phyloP scores from a whole-genome alignment of 2,329 filamentous ascomycete genomes.

The Exophiala dermatitidis region DNA sequence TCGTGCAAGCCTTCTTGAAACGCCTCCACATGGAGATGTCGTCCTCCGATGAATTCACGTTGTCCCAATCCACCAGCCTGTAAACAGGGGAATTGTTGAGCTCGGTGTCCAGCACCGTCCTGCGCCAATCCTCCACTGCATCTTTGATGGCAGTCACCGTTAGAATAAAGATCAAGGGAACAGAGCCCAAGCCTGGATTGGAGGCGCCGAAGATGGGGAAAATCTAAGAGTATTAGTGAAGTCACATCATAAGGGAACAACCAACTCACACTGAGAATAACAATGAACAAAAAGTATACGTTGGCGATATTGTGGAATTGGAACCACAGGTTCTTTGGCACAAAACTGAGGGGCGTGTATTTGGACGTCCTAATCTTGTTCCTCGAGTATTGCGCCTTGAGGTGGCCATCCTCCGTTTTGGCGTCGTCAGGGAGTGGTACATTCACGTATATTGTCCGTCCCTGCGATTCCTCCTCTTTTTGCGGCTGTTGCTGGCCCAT shows the following conservation, averaged over 20 bases:
- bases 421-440: conserved; percentile 65
- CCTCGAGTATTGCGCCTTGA: conserved; percentile 62
- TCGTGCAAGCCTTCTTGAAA: conserved; percentile 80
- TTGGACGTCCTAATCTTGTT: conserved; percentile 99
- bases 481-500: conserved; percentile 26
- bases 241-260: conserved; percentile 1
- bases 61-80: conserved; percentile 77
- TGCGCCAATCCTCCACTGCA: conserved; percentile 87
- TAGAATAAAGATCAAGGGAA: conserved; percentile 89
- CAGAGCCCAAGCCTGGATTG: conserved; percentile 82
- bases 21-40: conserved; percentile 77
- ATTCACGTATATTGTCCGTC: conserved; percentile 75
- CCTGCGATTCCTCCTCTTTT: conserved; percentile 33
- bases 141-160: conserved; percentile 86
- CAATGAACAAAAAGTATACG: conserved; percentile 93
- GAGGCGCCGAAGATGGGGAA: conserved; percentile 91
- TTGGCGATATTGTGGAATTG: conserved; percentile 99
- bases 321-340: conserved; percentile 94
- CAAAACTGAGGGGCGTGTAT: conserved; percentile 89
- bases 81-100: conserved; percentile 96
- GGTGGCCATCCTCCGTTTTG: conserved; percentile 73
- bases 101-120: conserved; percentile 84
- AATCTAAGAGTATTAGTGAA: conserved; percentile 51
- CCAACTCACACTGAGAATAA: conserved; percentile 79
- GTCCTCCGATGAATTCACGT: conserved; percentile 87